These are phyloP conservation scores for Cryptococcus maquisensis DNA, from an alignment of 1,284 basidiomycete species.

Conservation along the genomic window DNA sequence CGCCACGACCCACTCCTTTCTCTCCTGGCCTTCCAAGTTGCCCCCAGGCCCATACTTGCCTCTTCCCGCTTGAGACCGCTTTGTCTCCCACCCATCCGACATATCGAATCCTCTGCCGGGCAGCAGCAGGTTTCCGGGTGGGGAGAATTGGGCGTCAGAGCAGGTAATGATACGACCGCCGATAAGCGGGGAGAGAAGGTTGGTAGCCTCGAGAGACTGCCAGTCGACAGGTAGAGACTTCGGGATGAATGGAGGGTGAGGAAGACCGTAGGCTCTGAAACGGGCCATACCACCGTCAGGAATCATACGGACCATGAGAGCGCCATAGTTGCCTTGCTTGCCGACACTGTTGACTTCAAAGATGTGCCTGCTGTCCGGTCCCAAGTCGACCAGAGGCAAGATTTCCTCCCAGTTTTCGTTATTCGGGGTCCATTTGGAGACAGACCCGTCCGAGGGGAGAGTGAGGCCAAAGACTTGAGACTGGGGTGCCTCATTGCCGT, in stretches of 20 bases:
- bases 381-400: conserved; percentile 67
- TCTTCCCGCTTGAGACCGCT: conserved; percentile 68
- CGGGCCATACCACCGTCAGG: conserved; percentile 93
- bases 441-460: conserved; percentile 50
- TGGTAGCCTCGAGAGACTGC: conserved; percentile 54
- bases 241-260: conserved; percentile 51
- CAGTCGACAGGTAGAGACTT: conserved; percentile 50
- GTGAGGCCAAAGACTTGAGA: conserved; percentile 68
- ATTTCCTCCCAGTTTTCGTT: conserved; percentile 64
- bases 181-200: conserved; percentile 85
- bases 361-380: conserved; percentile 78
- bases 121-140: conserved; percentile 83
- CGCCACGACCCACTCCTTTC: conserved; percentile 84
- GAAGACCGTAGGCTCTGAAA: conserved; percentile 83
- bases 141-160: conserved; percentile 88
- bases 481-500: conserved; percentile 87
- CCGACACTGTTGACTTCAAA: conserved; percentile 56
- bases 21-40: conserved; percentile 56
- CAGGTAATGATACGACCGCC: conserved; percentile 62
- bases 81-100: conserved; percentile 99
- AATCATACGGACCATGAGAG: conserved; percentile 90
- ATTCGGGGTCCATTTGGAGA: conserved; percentile 24
- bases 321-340: conserved; percentile 60
- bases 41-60: conserved; percentile 53
- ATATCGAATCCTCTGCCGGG: conserved; percentile 88